phyloP scores from a whole-genome alignment of 2,329 filamentous ascomycete species.

The Beauveria brongniartii region DNA sequence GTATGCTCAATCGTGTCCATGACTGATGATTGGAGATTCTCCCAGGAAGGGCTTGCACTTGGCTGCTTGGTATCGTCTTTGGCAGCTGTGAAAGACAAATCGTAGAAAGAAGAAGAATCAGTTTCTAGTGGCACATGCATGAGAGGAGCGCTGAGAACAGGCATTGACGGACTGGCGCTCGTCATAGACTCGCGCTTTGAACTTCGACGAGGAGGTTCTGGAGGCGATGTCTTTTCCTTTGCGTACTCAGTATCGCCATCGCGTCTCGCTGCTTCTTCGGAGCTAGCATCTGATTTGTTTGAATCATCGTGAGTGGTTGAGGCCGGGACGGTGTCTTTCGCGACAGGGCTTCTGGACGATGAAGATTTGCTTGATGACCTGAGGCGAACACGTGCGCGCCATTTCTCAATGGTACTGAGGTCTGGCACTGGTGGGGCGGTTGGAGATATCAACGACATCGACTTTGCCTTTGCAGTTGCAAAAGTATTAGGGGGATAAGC shows the following conservation, averaged over 20 bases:
- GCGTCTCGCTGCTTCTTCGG: background rate
- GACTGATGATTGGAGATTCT: conserved; percentile 15
- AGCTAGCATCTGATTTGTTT: too few species aligned
- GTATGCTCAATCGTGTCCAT: conserved; percentile 15
- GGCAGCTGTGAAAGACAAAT: background rate
- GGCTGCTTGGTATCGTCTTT: background rate
- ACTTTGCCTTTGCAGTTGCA: conserved; percentile 19
- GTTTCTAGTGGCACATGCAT: background rate
- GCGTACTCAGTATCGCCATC: background rate
- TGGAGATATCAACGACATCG: conserved; percentile 21
- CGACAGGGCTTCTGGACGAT: background rate
- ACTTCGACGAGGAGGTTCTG: conserved; percentile 22
- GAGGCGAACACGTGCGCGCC: conserved; percentile 22
- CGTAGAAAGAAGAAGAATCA: background rate
- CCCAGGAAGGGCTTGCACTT: conserved; percentile 14
- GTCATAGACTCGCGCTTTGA: conserved; percentile 18
- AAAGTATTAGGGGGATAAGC: conserved; percentile 31
- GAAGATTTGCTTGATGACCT: conserved; percentile 12
- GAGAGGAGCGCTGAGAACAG: background rate
- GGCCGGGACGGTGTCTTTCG: background rate
- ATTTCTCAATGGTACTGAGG: conserved; percentile 25
- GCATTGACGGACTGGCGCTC: conserved; percentile 11
- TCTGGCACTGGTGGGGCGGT: conserved; percentile 23
- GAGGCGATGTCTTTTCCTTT: conserved; percentile 13
- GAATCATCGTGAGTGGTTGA: background rate